Percentiles rank a stretch among this genome's conserved stretches.
Conservation (phyloP, 345 rosid species). For the Draba incana region DNA sequence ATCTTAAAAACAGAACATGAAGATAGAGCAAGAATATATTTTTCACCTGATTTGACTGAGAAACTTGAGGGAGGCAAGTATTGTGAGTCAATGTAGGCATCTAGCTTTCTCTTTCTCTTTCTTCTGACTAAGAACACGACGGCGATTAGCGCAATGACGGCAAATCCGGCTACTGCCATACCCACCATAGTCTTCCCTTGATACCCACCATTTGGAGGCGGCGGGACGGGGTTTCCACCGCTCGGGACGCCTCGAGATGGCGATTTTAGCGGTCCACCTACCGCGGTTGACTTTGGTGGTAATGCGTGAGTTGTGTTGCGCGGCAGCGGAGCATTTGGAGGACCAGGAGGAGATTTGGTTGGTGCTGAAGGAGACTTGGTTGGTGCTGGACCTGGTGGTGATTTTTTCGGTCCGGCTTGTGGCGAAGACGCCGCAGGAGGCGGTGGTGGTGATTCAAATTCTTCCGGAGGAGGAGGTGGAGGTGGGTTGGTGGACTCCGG, state of each 20-base stretch:
- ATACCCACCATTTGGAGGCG: constrained; percentile 14
- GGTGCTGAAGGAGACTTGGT: constrained; percentile 37
- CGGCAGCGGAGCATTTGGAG: constrained; percentile 3
- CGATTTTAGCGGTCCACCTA: constrained; percentile 33
- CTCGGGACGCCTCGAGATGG: constrained; percentile 26
- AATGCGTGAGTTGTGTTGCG: constrained; percentile 28
- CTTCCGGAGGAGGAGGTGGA: constrained; percentile 42
- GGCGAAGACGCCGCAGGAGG: constrained; percentile 40
- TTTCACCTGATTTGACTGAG: constrained; percentile 56
- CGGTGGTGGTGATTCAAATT: constrained; percentile 31
- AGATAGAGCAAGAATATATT: background rate
- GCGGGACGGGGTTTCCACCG: constrained; percentile 9
- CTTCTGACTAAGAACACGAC: constrained; percentile 46
- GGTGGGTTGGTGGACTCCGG: constrained; percentile 42
- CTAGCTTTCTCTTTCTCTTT: constrained; percentile 50
- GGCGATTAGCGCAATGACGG: constrained; percentile 59
- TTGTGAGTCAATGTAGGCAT: constrained; percentile 35
- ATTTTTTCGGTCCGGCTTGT: constrained; percentile 7
- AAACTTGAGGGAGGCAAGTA: constrained; percentile 60
- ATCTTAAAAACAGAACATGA: background rate
- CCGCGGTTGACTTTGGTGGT: constrained; percentile 32
- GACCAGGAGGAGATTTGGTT: constrained; percentile 17
- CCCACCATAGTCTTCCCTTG: constrained; percentile 43
- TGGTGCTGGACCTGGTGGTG: constrained; percentile 42
- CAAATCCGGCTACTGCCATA: constrained; percentile 50